Conservation (phyloP, 2,329 filamentous ascomycete genomes). For the Alternaria ventricosa region DNA sequence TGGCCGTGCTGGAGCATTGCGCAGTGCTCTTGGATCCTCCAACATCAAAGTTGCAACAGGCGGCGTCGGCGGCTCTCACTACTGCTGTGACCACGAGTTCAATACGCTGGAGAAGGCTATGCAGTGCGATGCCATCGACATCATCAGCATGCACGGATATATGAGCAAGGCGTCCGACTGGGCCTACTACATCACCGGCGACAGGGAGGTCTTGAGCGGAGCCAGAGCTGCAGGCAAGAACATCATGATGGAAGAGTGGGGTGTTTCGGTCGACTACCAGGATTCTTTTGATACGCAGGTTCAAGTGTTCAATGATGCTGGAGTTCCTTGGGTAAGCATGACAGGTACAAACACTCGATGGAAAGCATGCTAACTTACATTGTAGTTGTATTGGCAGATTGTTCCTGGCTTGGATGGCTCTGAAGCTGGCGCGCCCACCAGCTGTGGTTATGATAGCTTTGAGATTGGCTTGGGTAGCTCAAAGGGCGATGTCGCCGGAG, state of each 20-base stretch:
- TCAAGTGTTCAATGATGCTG: not conserved
- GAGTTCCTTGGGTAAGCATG: not conserved
- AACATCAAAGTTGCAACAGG: not conserved
- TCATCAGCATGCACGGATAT: not conserved
- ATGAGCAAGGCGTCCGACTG: not conserved
- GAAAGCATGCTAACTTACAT: not conserved
- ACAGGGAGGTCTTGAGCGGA: not conserved
- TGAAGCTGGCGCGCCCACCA: not conserved
- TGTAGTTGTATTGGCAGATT: not conserved
- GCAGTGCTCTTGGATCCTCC: not conserved
- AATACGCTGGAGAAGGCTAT: not conserved
- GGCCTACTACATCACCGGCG: not conserved
- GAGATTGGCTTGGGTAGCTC: not conserved
- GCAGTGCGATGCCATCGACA: not conserved
- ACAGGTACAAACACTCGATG: not conserved
- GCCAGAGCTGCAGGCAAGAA: not conserved
- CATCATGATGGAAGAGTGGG: not conserved
- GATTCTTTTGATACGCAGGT: not conserved
- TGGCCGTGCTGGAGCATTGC: not conserved
- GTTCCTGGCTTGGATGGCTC: not conserved
- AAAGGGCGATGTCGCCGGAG: conserved; percentile 2
- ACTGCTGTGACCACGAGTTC: not conserved
- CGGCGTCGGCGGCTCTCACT: not conserved
- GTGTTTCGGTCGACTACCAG: not conserved
- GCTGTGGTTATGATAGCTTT: conserved; percentile 1